Evolutionary conservation across 2,329 filamentous ascomycete species (phyloP), one percentile per base, ranked within the genome.

Genomic region (Periconia macrospinosa): DNA sequence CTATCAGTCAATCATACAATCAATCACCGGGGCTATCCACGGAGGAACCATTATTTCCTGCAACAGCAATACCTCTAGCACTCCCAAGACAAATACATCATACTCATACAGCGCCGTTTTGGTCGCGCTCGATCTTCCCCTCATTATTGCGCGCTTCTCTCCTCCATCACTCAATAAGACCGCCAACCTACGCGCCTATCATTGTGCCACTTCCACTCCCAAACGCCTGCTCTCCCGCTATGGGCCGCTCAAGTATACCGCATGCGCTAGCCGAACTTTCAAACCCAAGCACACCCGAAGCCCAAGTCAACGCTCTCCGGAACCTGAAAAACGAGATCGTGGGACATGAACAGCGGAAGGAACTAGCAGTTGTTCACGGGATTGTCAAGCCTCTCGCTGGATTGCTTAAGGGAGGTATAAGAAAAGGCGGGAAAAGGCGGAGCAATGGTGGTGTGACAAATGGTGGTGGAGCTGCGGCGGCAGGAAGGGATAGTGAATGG

Each of bases 251-350:
- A 41, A 60, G 61, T 2, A 69, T 74, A 10, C 70, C 70, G 15
- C 59, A 70, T 15, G 70, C 71, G 50, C 67, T 76, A 56, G 56
- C 60, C 33, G 74, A 76, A 65, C 71, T 76, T 23, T 66, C 67
- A 35, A 71, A 68, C 42, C 71, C 74, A n/a, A 69, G 63, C 33
- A 65, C 66, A 11, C 63, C 67, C 35, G 66, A 73, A 47, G 69
- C 73, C n/a, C 77, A 78, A 56, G 67, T 79, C 41, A 77, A 80
- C 23, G 83, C 86, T 47, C 80, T 97, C 43, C 85, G 87, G 60
- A 79, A 81, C 41, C 78, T 99, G 30, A 97, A 96, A 78, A 94
- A 96, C 73, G 89, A 94, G 58, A 83, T 96, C 45, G 86, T 96
- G 55, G 94, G 94, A 20, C 91, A 97, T 73, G 83, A 89, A 33